Evolutionary conservation across 768 basidiomycete genomes (phyloP).

Genomic region (Botryobasidium botryosum): DNA sequence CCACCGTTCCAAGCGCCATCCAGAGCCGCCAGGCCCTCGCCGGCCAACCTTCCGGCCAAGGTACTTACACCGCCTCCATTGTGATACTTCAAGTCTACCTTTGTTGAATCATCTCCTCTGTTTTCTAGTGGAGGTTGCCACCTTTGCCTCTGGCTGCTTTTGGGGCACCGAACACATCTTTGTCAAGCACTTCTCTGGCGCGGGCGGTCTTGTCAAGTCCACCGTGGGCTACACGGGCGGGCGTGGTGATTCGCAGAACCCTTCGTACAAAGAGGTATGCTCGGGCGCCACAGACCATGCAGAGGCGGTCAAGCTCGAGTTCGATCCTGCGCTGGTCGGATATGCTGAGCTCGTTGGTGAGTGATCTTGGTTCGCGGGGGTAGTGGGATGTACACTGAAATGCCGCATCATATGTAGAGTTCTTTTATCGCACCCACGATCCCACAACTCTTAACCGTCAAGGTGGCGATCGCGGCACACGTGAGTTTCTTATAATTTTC

Average conservation of each 20-base stretch:
- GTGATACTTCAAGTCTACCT: too few relatives aligned
- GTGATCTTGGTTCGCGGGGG: slow-evolving; percentile 19
- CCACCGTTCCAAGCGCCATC: too few relatives aligned
- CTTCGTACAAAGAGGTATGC: slow-evolving; percentile 63
- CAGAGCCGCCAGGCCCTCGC: too few relatives aligned
- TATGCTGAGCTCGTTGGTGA: slow-evolving; percentile 78
- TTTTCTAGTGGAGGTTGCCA: slow-evolving; percentile 11
- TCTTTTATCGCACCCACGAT: slow-evolving; percentile 90
- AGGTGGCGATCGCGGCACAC: slow-evolving; percentile 60
- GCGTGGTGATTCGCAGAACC: slow-evolving; percentile 18
- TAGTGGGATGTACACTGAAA: background rate
- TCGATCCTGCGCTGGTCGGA: slow-evolving; percentile 56
- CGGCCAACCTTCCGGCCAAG: too few relatives aligned
- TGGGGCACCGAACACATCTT: slow-evolving; percentile 15
- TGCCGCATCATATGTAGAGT: slow-evolving; percentile 33
- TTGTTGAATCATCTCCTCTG: too few relatives aligned
- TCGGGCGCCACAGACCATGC: slow-evolving; percentile 71
- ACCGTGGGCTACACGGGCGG: slow-evolving; percentile 14
- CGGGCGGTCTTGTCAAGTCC: slow-evolving; percentile 1
- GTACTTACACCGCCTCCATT: too few relatives aligned
- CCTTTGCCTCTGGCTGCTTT: slow-evolving; percentile 13
- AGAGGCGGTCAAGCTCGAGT: slow-evolving; percentile 74
- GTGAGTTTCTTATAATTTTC: slow-evolving; percentile 23
- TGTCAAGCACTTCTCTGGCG: slow-evolving; percentile 5
- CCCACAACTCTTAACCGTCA: slow-evolving; percentile 72